These are phyloP conservation scores for Fusarium staphyleae DNA, from an alignment of 2,329 filamentous ascomycete species.

Conservation along the genomic window DNA sequence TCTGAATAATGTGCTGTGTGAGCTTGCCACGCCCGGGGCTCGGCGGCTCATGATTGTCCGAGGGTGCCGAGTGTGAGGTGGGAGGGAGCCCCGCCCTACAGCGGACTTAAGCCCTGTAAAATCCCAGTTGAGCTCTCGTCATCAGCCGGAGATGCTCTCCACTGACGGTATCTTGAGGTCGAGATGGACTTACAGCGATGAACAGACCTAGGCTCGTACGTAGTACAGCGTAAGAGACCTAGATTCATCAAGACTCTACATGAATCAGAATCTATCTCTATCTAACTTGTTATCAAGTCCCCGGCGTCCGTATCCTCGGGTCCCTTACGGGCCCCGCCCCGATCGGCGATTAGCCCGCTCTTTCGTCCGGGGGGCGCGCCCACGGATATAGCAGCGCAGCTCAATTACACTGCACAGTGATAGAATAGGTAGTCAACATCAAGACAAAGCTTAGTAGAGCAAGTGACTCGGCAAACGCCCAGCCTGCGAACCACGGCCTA, in stretches of 20 bases:
- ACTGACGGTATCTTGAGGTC: not conserved
- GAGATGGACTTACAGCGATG: not conserved
- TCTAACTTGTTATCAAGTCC: not conserved
- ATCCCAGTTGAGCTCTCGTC: conserved; percentile 26
- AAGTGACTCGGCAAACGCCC: conserved; percentile 1
- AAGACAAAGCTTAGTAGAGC: not conserved
- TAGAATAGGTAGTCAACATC: no score
- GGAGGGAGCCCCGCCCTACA: conserved; percentile 19
- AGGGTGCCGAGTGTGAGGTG: conserved; percentile 22
- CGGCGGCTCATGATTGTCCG: conserved; percentile 31
- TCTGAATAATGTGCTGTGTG: conserved; percentile 8
- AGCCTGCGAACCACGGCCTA: not conserved
- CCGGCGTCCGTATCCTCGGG: conserved; percentile 22
- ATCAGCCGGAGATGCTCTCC: conserved; percentile 3
- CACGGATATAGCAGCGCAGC: conserved; percentile 25
- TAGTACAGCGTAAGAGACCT: no score
- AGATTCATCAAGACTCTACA: no score
- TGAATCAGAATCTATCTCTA: no score
- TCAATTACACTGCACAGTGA: not conserved
- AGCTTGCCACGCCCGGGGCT: conserved; percentile 27
- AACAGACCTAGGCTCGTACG: no score
- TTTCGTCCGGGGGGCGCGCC: conserved; percentile 28
- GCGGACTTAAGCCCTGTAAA: conserved; percentile 39
- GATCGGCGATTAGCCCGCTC: conserved; percentile 35
- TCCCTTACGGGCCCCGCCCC: conserved; percentile 21